Evolutionary conservation across 371 early-diverging fungal genomes (phyloP).

Genomic region (Chytridiales sp.): DNA sequence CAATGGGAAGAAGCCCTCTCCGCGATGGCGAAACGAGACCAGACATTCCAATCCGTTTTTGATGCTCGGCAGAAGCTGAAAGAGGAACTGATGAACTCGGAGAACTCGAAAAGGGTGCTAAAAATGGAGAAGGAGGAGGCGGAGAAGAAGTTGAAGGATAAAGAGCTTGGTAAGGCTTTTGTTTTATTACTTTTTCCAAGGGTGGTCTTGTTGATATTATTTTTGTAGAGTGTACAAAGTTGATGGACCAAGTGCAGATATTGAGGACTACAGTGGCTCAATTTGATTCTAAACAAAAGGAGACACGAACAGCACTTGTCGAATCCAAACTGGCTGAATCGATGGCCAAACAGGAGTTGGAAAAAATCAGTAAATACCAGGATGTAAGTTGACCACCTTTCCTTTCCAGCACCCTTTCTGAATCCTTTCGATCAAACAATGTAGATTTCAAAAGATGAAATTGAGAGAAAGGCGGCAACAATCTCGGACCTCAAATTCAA

Average conservation of each 20-base stretch:
- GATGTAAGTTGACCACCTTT: conserved; percentile 21
- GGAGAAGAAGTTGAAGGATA: conserved; percentile 26
- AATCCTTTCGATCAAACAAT: neutral
- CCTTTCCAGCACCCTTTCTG: neutral
- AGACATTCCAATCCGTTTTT: conserved; percentile 39
- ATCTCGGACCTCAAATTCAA: conserved; percentile 38
- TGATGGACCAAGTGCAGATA: conserved; percentile 20
- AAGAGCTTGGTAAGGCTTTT: conserved; percentile 31
- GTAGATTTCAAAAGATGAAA: conserved; percentile 38
- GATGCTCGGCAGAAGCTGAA: conserved; percentile 15
- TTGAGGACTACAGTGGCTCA: conserved; percentile 12
- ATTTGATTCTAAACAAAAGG: conserved; percentile 27
- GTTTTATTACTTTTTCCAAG: neutral
- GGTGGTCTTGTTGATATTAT: neutral
- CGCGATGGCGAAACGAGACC: conserved; percentile 54
- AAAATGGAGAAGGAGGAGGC: conserved; percentile 34
- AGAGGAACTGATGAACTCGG: conserved; percentile 21
- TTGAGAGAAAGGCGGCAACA: conserved; percentile 30
- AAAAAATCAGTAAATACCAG: conserved; percentile 33
- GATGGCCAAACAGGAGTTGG: conserved; percentile 41
- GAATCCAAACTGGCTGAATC: conserved; percentile 47
- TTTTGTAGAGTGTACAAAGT: conserved; percentile 25
- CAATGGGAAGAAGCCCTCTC: conserved; percentile 52
- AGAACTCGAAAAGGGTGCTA: conserved; percentile 24
- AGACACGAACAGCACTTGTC: conserved; percentile 29